phyloP scores from a whole-genome alignment of 179 eudicot species.

The Nepenthes alata region DNA sequence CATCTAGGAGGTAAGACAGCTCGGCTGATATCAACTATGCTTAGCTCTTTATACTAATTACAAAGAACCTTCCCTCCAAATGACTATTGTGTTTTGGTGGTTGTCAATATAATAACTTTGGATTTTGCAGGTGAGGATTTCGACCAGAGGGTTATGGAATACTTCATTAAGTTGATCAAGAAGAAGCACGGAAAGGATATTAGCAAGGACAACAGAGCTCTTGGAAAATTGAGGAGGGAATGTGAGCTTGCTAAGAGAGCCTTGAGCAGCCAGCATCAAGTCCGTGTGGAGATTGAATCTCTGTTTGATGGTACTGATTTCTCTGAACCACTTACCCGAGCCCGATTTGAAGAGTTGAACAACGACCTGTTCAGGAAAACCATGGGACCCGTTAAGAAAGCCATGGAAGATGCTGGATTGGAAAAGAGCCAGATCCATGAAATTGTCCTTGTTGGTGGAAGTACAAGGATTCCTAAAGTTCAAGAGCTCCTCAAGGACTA shows the following conservation, averaged over 20 bases:
- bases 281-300: conserved; percentile 13
- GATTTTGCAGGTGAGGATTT: conserved; percentile 11
- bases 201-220: conserved; percentile 15
- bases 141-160: conserved; percentile 12
- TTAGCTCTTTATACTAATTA: background rate
- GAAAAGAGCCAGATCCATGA: conserved; percentile 13
- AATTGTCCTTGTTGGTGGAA: conserved; percentile 15
- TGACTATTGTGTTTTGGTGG: background rate
- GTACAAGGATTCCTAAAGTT: conserved; percentile 12
- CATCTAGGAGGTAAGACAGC: conserved; percentile 13
- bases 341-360: conserved; percentile 12
- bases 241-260: conserved; percentile 14
- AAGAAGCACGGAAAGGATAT: conserved; percentile 11
- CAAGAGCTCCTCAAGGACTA: conserved; percentile 12
- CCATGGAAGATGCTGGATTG: conserved; percentile 15
- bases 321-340: conserved; percentile 13
- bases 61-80: background rate
- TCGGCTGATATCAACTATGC: background rate
- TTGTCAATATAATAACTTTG: background rate
- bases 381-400: conserved; percentile 14
- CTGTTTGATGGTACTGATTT: conserved; percentile 11
- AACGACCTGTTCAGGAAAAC: conserved; percentile 13
- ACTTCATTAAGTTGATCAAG: conserved; percentile 16
- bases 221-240: conserved; percentile 13
- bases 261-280: conserved; percentile 15